Evolutionary conservation across 2,329 filamentous ascomycete species (phyloP), one percentile per base, ranked within the genome.

Genomic region (Xylaria arbuscula): DNA sequence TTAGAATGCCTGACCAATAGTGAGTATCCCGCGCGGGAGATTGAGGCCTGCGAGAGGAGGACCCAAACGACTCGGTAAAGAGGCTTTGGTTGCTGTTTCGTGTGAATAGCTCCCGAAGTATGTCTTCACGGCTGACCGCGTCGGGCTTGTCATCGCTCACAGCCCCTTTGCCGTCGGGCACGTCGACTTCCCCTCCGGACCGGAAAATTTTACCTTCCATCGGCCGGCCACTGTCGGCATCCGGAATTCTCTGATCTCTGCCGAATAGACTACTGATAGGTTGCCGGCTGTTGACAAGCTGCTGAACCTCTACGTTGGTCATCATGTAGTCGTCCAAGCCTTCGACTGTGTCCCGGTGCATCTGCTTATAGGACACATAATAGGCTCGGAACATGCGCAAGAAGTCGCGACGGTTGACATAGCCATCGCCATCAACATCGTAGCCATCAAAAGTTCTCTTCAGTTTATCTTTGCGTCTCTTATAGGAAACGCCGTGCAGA

Each of bases 331-430:
- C 92, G 74, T 94, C 92, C 70, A 94, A 85, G 1, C 89, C 90
- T 65, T 92, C 90, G 6, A 95, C 85, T 68, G 94, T 92, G 72
- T 98, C 95, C 68, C 89, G 89, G 68, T 96, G 94, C 80, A 97
- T 90, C 77, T 97, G 92, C 76, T 94, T 93, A 77, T 94, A 96
- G 9, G 98, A 87, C 1, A 93, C 90, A 79, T 97, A 98, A 79
- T 97, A 97, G 0, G 95, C 95, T 51, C 93, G 87, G 80, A 98
- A 97, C 81, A 99, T 92, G 64, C 94, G 90, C 38, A 98, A 81
- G 74, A 98, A 97, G 78, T 99, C 95, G 73, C 91, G 90, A 17
- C 96, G 88, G 74, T 91, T 90, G 50, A 98, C 91, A 73, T 88
- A 97, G 11, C 94, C 94, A 80, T 98, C 94, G 0, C 88, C 87